These are phyloP conservation scores for Aristolochia contorta DNA, from an alignment of 164 flowering plant genomes.

Conservation along the genomic window DNA sequence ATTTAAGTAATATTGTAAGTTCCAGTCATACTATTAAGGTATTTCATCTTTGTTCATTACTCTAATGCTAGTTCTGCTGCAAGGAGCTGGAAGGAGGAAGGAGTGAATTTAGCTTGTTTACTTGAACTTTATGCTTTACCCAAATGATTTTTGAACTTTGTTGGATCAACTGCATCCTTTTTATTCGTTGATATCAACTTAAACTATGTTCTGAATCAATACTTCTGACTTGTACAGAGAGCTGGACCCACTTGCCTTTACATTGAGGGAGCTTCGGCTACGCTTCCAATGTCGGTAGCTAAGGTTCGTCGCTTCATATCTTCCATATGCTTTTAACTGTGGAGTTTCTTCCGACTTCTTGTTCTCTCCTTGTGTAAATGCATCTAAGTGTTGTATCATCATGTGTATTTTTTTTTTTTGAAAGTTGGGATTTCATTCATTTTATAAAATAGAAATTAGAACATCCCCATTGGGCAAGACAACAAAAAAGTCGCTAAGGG, in stretches of 20 bases:
- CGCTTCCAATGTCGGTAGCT: constrained; percentile 62
- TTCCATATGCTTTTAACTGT: neutral
- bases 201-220: neutral
- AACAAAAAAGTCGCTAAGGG: too few relatives aligned
- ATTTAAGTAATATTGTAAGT: constrained; percentile 62
- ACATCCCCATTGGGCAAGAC: too few relatives aligned
- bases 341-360: too few relatives aligned
- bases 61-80: neutral
- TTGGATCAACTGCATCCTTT: too few relatives aligned
- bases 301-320: constrained; percentile 34
- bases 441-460: too few relatives aligned
- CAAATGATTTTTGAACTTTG: neutral
- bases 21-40: neutral
- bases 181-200: too few relatives aligned
- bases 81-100: neutral
- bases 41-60: neutral
- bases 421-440: too few relatives aligned
- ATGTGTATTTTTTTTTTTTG: neutral
- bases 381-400: neutral
- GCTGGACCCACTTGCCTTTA: constrained; percentile 41
- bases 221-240: constrained; percentile 34
- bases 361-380: too few relatives aligned
- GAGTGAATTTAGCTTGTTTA: too few relatives aligned
- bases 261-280: constrained; percentile 79
- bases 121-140: too few relatives aligned